Evolutionary conservation across 192 early-diverging fungal species (phyloP), one percentile per base, ranked within the genome.

Genomic region (Umbelopsis vinacea): DNA sequence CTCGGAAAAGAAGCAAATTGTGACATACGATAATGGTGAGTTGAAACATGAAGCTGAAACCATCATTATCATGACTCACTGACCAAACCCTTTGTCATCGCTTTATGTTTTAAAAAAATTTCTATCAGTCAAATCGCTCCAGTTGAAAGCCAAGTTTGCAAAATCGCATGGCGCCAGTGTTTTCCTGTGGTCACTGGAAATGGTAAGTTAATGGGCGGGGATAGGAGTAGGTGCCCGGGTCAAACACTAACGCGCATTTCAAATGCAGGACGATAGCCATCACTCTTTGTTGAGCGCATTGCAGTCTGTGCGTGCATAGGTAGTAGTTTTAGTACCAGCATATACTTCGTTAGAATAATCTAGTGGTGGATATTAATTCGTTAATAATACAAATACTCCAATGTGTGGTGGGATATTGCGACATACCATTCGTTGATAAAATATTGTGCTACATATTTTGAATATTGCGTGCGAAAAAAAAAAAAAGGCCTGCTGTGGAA

Each of bases 151-250:
- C 33, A 22, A 63, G 9, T 72, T 50, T 45, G 71, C 46, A 2
- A 37, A 35, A n/a, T 2, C 63, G 23, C 14, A 72, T 23, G 43
- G 60, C 7, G 33, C 60, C 7, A 54, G 60, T 66, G 60, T 43
- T 46, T 37, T 72, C 26, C 46, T 72, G 40, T 72, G 71, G 71
- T 72, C 71, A 9, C 46, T 72, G 40, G 71, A 72, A 66, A 72
- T 72, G 71, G 71, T 72, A 72, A 66, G 57, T 35, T 7, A 2
- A 37, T 4, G 6, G 23, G 52, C n/a, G n/a, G 26, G 22, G 8
- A 10, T n/a, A 2, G 21, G 23, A 50, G 21, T 54, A 0, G 37
- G 22, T 6, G 19, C 43, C 43, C 29, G 33, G 21, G 15, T 57
- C n/a, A 43, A 43, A 43, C n/a, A 43, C 40, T 7, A 11, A 12